A percentile compares a stretch with the other conserved stretches of the same genome.
Conservation (phyloP, 768 basidiomycete species). For the Galerina sulciceps region DNA sequence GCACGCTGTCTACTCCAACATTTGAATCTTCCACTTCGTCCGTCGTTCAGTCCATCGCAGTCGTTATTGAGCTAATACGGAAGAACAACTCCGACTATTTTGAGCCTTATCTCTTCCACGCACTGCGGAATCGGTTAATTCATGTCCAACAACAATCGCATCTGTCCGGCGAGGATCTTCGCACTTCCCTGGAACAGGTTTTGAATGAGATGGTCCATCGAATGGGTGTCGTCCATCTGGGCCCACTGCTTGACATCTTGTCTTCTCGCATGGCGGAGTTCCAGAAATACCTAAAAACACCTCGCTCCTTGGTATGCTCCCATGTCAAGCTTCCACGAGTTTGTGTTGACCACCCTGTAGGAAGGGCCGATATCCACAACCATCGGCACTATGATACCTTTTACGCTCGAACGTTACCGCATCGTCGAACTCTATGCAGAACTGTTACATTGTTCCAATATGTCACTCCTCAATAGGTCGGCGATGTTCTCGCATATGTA, state of each 20-base stretch:
- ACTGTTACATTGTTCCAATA: conserved; percentile 96
- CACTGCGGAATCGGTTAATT: conserved; percentile 87
- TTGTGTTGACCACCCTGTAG: conserved; percentile 38
- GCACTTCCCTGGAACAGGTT: conserved; percentile 69
- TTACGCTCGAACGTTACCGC: conserved; percentile 94
- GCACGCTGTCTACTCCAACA: conserved; percentile 31
- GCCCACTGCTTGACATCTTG: conserved; percentile 76
- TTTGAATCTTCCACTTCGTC: conserved; percentile 71
- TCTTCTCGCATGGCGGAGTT: conserved; percentile 70
- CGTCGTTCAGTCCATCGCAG: conserved; percentile 82
- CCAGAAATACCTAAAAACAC: conserved; percentile 68
- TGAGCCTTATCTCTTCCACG: conserved; percentile 96
- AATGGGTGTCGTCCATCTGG: conserved; percentile 91
- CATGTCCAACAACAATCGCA: conserved; percentile 77
- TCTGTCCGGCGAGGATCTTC: conserved; percentile 54
- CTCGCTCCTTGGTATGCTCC: conserved; percentile 71
- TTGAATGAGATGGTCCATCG: conserved; percentile 83
- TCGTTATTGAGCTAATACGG: conserved; percentile 92
- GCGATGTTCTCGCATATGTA: conserved; percentile 72
- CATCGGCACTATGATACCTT: conserved; percentile 72
- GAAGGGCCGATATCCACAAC: conserved; percentile 73
- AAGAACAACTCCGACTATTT: conserved; percentile 99
- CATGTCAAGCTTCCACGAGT: neutral
- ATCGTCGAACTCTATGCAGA: conserved; percentile 98
- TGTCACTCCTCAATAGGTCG: conserved; percentile 90